Evolutionary conservation across 2,329 filamentous ascomycete species (phyloP).

Genomic region (Alternaria novae-zelandiae): DNA sequence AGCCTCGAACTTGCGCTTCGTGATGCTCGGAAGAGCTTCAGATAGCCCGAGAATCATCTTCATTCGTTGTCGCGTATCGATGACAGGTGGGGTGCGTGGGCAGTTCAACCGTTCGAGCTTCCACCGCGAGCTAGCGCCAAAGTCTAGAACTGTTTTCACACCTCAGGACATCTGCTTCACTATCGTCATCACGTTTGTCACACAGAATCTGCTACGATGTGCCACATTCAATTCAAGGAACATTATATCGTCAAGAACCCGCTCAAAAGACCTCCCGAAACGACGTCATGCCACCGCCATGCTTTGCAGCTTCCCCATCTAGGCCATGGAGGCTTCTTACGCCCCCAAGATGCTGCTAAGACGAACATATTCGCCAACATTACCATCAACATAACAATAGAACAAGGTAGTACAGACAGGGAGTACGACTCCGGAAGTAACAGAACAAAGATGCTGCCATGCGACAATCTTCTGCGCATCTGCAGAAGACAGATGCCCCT

Average conservation of each 20-base stretch:
- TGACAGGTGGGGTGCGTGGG: neutral
- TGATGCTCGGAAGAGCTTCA: constrained; percentile 45
- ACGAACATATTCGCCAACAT: neutral
- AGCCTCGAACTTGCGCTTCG: constrained; percentile 45
- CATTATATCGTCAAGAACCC: neutral
- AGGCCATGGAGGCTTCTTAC: constrained; percentile 6
- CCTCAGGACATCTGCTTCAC: neutral
- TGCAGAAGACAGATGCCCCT: neutral
- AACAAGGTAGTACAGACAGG: constrained; percentile 2
- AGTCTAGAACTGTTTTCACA: constrained; percentile 6
- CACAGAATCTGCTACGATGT: neutral
- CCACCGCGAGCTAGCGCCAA: constrained; percentile 5
- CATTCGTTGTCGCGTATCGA: constrained; percentile 1
- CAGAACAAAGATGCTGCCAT: neutral
- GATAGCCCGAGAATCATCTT: constrained; percentile 42
- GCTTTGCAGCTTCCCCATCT: constrained; percentile 14
- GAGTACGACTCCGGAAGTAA: constrained; percentile 1
- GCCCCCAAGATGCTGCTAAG: neutral
- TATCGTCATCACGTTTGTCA: neutral
- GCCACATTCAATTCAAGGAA: neutral
- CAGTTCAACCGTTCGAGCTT: neutral
- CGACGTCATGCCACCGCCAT: constrained; percentile 1
- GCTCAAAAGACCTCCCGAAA: neutral
- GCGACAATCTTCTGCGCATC: neutral
- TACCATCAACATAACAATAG: constrained; percentile 1